phyloP scores from a whole-genome alignment of 2,329 filamentous ascomycete genomes.

The Colletotrichum abscissum region DNA sequence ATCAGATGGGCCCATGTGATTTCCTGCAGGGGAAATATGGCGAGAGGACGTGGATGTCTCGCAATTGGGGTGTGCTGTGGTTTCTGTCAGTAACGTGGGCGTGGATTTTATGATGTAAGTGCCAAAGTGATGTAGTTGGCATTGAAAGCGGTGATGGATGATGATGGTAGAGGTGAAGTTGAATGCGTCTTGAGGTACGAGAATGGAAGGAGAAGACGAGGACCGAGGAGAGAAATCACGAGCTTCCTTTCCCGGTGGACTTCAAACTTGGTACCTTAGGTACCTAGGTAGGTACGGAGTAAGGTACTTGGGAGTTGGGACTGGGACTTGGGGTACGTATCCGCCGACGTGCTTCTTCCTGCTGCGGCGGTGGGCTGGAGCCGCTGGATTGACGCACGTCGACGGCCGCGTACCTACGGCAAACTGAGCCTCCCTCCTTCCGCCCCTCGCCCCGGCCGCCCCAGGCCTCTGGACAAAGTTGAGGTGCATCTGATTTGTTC shows the following conservation, averaged over 20 bases:
- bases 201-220: background rate
- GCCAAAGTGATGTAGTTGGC: background rate
- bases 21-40: conserved; percentile 21
- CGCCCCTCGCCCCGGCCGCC: conserved; percentile 5
- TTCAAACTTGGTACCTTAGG: too few species aligned
- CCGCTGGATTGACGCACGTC: conserved; percentile 9
- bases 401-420: conserved; percentile 33
- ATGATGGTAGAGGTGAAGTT: background rate
- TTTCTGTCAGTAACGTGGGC: background rate
- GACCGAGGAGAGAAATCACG: background rate
- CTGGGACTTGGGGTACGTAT: background rate
- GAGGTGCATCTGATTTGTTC: conserved; percentile 18
- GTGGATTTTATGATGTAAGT: background rate
- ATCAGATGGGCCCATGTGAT: conserved; percentile 21
- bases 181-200: background rate
- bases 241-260: background rate
- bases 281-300: too few species aligned
- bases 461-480: conserved; percentile 23
- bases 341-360: background rate
- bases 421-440: conserved; percentile 21
- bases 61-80: too few species aligned
- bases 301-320: too few species aligned
- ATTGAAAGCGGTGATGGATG: background rate
- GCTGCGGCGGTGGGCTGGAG: conserved; percentile 3
- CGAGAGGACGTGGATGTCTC: background rate